Evolutionary conservation across 352 stramenopile species (phyloP), one percentile per base, ranked within the genome.

Genomic region (Elongisporangium anandrum): DNA sequence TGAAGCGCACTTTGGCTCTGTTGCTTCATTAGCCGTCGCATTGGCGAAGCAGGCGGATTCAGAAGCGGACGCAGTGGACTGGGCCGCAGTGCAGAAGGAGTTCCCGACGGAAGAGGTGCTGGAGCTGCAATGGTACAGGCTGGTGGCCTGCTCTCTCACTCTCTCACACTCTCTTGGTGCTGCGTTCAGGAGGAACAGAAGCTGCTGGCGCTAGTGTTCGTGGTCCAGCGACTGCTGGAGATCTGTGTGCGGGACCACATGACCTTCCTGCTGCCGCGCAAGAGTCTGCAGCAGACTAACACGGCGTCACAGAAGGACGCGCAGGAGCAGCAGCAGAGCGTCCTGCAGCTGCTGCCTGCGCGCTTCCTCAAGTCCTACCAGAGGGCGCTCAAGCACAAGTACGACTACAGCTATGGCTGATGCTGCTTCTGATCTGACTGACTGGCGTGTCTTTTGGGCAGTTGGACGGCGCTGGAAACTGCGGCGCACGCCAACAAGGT

Each of bases 201-300:
- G 51, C 64, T 91, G 17, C 26, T 82, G 49, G 56, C 63, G 2
- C 64, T 84, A 4, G 65, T 65, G 47, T 55, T 65, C 8, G 67
- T 72, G 13, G 50, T 89, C 24, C 73, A 73, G 19, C 64, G 69
- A 3, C 64, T 91, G 12, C 9, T 88, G n/a, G 72, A 82, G 17
- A 54, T 68, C 21, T 62, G 73, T 9, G 54, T 83, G 9, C 79
- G 81, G 10, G 69, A 82, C 12, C 79, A 70, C 53, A 71, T 87
- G 75, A 63, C 51, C 52, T 87, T 88, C 19, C 56, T 88, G n/a
- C n/a, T 85, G 22, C 67, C 73, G 15, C 60, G 65, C 17, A 51
- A 56, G 29, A 48, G 9, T 3, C 41, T 38, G n/a, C 13, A 24
- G 1, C 55, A 50, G 21, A 22, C 23, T 10, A 56, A 38, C 0